Base-by-base conservation (phyloP, 2,329 filamentous ascomycete genomes). In the Hirsutella thompsonii region DNA sequence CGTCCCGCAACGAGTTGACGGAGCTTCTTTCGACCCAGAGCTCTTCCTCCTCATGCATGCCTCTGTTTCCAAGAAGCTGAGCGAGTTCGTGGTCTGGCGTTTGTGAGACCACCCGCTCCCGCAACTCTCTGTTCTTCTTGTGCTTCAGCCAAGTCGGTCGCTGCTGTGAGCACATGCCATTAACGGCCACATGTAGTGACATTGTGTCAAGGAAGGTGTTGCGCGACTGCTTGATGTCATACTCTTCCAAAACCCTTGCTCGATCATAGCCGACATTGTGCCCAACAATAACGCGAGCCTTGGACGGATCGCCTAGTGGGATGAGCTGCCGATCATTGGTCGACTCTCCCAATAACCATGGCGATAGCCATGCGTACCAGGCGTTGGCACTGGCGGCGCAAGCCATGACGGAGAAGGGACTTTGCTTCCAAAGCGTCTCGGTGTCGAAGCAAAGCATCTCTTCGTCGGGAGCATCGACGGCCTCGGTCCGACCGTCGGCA, bases 341-440 rank as follows among this genome's bases (percentile, higher is more conserved):
- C 1, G 85, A 81, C 64, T 96, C 86, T 23, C 80, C 84, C 16
- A 98, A 63, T 29, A 98, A 66, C 90, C 90, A 98, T 0, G 92
- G 92, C 11, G 92, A 98, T 40, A 98, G 62, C 92, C 92, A 98
- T 1, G 82, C 86, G 64, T 98, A 98, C 93, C 93, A 98, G 23
- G 88, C 81, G 3, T 79, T 89, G 1, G 86, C 81, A 50, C 88
- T 88, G 16, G 81, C 84, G 13, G 93, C 92, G 57, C 90, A 96
- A 19, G 93, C 92, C 87, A 98, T 96, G 43, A 94, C 87, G 1
- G 93, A 88, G 59, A 87, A 98, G 0, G 83, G 81, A 49, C 81
- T 90, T 55, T 92, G 79, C 57, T 93, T 94, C 75, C 82, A 98
- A 81, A 98, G 81, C 37, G 95, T 89, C 61, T 98, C 92, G 1